Evolutionary conservation across 345 rosid species (phyloP), one percentile per base, ranked within the genome.

Genomic region (Psidium friedrichsthalianum): DNA sequence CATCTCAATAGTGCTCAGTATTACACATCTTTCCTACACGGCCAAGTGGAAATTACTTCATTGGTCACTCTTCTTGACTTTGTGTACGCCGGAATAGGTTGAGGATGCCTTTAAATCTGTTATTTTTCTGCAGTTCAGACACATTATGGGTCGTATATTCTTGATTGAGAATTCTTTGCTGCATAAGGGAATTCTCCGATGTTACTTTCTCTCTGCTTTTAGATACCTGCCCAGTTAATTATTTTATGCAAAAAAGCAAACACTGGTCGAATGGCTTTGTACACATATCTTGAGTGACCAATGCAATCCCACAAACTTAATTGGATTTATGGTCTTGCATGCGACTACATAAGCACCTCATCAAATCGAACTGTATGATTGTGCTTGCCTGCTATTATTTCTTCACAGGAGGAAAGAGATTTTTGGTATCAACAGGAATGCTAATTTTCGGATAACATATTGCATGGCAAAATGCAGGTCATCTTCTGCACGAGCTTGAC

Each of bases 401-500:
- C 2, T 82, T 29, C 47, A 27, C 52, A 18, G 47, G 54, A 55
- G 6, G 54, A 21, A 51, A 16, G 25, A 51, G 54, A 32, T 16
- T 82, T 9, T 53, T 40, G 56, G 57, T 52, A 82, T 82, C 2
- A 27, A 69, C 10, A 40, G 47, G 44, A 69, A 8, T 4, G 24
- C 25, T 69, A 69, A 36, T 4, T 25, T 15, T 29, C 0, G 5
- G 44, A 49, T 53, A 0, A 36, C 42, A 0, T 53, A 6, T 51
- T 5, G 22, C 16, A 54, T 86, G 57, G 7, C 14, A 58, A 6
- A 87, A 57, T 91, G 88, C 91, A 97, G 99, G 94, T 92, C 82
- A 95, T 95, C 11, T 94, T 92, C 93, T 97, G 99, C 93, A 95
- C 98, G 80, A 88, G 99, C 85, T 86, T 97, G 93, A 84, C 94